Conservation (phyloP, 2,329 filamentous ascomycete species). For the Xylogone sp. region DNA sequence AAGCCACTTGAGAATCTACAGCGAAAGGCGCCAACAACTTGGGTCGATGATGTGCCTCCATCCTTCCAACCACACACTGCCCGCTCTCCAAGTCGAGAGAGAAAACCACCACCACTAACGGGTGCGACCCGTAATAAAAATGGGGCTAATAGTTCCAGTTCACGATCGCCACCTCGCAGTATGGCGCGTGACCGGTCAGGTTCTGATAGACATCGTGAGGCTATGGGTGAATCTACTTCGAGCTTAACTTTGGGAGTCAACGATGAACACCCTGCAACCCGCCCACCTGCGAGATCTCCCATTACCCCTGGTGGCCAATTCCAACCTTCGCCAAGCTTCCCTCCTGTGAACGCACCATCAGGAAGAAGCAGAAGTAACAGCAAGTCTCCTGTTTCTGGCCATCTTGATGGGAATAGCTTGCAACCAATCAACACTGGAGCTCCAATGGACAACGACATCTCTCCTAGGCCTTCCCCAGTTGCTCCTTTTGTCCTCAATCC, state of each 20-base stretch:
- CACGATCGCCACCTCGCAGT: slow-evolving; percentile 19
- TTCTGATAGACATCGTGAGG: slow-evolving; percentile 26
- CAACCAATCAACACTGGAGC: slow-evolving; percentile 14
- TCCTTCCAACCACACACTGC: slow-evolving; percentile 15
- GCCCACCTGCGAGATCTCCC: slow-evolving; percentile 19
- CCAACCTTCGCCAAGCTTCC: slow-evolving; percentile 17
- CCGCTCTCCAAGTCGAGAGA: slow-evolving; percentile 21
- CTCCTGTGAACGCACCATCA: slow-evolving; percentile 13
- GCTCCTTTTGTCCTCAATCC: slow-evolving; percentile 26
- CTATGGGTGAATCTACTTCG: slow-evolving; percentile 18
- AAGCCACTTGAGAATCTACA: not conserved
- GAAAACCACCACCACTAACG: slow-evolving; percentile 20
- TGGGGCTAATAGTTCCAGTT: slow-evolving; percentile 19
- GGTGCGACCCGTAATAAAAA: slow-evolving; percentile 14
- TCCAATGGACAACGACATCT: slow-evolving; percentile 20
- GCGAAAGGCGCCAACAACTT: not conserved
- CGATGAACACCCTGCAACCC: slow-evolving; percentile 20
- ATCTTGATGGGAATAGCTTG: slow-evolving; percentile 21
- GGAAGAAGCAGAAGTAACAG: slow-evolving; percentile 24
- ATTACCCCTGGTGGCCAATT: slow-evolving; percentile 12
- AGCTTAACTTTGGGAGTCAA: slow-evolving; percentile 16
- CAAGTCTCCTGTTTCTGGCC: slow-evolving; percentile 14
- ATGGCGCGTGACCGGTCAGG: slow-evolving; percentile 24
- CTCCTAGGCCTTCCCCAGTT: slow-evolving; percentile 26
- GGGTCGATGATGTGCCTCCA: slow-evolving; percentile 8